phyloP scores from a whole-genome alignment of 768 basidiomycete species.

The Boletus patriciae region DNA sequence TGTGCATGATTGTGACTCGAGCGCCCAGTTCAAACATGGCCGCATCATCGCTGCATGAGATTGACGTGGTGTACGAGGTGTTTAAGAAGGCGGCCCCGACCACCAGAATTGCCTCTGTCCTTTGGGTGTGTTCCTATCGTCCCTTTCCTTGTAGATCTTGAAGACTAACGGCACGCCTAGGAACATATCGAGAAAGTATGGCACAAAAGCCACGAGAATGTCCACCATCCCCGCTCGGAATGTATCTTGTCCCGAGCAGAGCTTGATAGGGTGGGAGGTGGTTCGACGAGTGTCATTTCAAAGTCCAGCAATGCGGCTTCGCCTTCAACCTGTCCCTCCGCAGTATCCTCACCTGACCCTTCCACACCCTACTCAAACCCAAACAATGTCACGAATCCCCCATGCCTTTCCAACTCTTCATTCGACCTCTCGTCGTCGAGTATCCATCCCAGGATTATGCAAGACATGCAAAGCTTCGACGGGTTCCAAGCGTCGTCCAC shows the following conservation, averaged over 20 bases:
- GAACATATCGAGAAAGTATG: conserved; percentile 42
- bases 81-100: conserved; percentile 49
- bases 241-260: conserved; percentile 42
- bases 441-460: conserved; percentile 43
- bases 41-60: conserved; percentile 46
- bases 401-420: background rate
- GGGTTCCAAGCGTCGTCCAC: conserved; percentile 30
- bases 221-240: conserved; percentile 31
- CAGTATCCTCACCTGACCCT: conserved; percentile 11
- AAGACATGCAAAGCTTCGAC: conserved; percentile 50
- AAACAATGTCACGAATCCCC: background rate
- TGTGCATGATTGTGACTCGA: conserved; percentile 54
- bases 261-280: conserved; percentile 53
- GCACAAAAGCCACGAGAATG: conserved; percentile 44
- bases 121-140: conserved; percentile 37
- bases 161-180: conserved; percentile 24
- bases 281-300: conserved; percentile 49
- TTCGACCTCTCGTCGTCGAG: conserved; percentile 8
- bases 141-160: background rate
- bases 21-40: conserved; percentile 52
- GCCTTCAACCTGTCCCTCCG: conserved; percentile 5
- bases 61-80: conserved; percentile 43
- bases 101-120: conserved; percentile 46
- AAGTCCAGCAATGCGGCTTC: conserved; percentile 4
- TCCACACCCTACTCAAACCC: conserved; percentile 16